Evolutionary conservation across 306 rosid species (phyloP).

Genomic region (Purshia tridentata): DNA sequence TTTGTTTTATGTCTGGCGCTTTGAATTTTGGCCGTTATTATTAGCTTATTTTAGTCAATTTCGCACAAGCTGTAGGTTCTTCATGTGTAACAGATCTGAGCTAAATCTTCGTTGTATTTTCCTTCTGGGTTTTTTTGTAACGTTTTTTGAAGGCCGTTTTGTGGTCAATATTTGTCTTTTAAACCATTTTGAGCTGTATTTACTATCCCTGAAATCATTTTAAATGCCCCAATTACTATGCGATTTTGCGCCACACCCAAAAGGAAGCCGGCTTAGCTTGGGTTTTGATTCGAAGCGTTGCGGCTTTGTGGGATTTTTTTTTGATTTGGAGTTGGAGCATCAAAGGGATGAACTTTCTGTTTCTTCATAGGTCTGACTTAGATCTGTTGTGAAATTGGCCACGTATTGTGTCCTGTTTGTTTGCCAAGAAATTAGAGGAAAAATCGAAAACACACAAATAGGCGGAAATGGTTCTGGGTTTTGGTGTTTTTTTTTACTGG

Average conservation of each 20-base stretch:
- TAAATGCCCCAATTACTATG: not conserved
- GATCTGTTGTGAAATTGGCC: conserved; percentile 42
- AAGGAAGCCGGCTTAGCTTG: not conserved
- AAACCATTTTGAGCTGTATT: not conserved
- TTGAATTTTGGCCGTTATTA: not conserved
- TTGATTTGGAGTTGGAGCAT: not conserved
- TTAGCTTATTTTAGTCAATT: not conserved
- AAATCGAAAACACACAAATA: not conserved
- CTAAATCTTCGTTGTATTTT: not conserved
- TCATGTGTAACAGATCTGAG: conserved; percentile 32
- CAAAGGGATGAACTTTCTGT: conserved; percentile 3
- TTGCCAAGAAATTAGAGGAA: conserved; percentile 8
- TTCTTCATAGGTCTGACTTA: conserved; percentile 19
- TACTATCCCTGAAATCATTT: not conserved
- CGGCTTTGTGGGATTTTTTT: not conserved
- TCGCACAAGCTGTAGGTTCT: not conserved
- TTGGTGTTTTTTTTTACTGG: not conserved
- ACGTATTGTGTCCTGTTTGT: not conserved
- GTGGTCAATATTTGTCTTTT: not conserved
- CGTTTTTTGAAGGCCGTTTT: not conserved
- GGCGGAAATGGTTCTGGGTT: not conserved
- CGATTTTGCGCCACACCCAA: not conserved
- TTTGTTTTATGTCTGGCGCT: not conserved
- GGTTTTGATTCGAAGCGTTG: not conserved
- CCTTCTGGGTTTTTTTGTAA: not conserved